Base-by-base conservation (phyloP, 805 yeast species). In the Candida bentonensis region DNA sequence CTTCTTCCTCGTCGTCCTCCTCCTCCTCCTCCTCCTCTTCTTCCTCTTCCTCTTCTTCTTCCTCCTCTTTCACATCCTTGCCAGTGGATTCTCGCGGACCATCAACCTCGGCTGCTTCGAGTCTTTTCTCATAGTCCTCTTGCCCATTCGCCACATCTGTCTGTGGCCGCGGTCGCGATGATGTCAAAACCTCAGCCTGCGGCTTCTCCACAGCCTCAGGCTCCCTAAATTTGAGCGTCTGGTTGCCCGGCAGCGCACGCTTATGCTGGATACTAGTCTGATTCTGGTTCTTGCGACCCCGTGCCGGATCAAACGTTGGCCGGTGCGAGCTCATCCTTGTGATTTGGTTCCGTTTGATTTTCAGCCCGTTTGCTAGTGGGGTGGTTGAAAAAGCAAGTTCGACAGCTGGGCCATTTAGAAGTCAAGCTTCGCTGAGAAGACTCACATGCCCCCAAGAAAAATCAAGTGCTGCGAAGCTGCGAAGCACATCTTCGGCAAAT, bases 301-400 rank as follows among this genome's bases (percentile, higher is more conserved):
- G 15, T 15, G 42, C 42, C 3, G 27, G 42, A 40, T 15, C 42
- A 26, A 40, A 40, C 22, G 42, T 40, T 21, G 42, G 28, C 26
- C 42, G 4, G 22, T 39, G 26, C 15, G 22, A 26, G 21, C 28
- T 23, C 42, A 40, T 21, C 4, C 20, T 21, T 20, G 20, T 7
- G 9, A 20, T 30, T 30, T 30, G 39, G 4, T 21, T 30, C 39
- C 7, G 4, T 7, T 21, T 30, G 15, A 30, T 4, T 11, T 30
- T 30, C 21, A 4, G 7, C 22, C 11, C 22, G 23, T 36, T 17
- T 22, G 9, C 13, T 9, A 25, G 27, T 13, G 13, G 13, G 13
- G 27, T 25, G 27, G 7, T 7, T 25, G 13, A 25, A 25, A 25
- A 25, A 13, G 11, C 7, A 25, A 9, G 7, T 25, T 25, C 13